Evolutionary conservation across 208 protist species (phyloP), one percentile per base, ranked within the genome.

Genomic region (Willaertia magna): DNA sequence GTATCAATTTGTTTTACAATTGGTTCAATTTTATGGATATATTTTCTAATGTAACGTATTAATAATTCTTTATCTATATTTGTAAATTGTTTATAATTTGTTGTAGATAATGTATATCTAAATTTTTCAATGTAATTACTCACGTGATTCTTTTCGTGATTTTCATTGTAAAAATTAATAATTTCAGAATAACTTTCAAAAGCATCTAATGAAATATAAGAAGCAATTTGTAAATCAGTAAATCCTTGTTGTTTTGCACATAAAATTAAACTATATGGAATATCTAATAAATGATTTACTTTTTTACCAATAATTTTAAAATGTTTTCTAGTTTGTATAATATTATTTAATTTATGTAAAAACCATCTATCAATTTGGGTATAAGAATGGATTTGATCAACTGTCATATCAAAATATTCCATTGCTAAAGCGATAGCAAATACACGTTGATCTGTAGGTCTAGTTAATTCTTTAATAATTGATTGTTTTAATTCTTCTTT

Each of bases 281-380:
- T 89, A 43, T 44, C 40, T 1, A 55, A n/a, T 2, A 20, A 9
- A 4, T 16, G 20, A 18, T 81, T 47, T 20, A 51, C 12, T 34
- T 76, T 55, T 30, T 85, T 81, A 30, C 59, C 84, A 0, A 81
- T 74, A 44, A 74, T 7, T n/a, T 44, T 40, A 18, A 84, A 44
- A 40, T 11, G 76, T 78, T 61, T 75, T 90, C 86, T 79, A 96
- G 85, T 14, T 87, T 48, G 48, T 93, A 22, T 90, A 79, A 99
- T 94, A 43, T 93, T 91, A 75, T 97, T 89, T 26, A 98, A 89
- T 89, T 98, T 99, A 90, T 95, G 92, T 30, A 99, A 89, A 90
- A 98, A 99, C 93, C 97, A 99, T 18, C 84, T 85, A 86, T 97
- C 97, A 87, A 99, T 98, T 82, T 94, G 93, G 7, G 97, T 98